phyloP scores from a whole-genome alignment of 2,329 filamentous ascomycete genomes.

The Phyllosticta citrichinensis region DNA sequence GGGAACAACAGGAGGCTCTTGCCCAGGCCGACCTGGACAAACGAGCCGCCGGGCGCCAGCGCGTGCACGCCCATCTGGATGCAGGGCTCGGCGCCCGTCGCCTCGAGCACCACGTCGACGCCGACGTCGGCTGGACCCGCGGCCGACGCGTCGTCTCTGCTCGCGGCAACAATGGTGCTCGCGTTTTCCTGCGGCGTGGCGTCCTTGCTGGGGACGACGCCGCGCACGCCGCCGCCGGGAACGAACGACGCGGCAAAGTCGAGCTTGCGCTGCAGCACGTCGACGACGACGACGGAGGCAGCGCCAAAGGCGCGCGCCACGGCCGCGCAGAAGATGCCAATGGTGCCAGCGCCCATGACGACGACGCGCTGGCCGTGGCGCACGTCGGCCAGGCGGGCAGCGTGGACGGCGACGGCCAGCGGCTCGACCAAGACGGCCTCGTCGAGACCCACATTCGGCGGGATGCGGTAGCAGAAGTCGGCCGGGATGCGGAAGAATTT shows the following conservation, averaged over 20 bases:
- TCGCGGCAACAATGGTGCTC: slow-evolving; percentile 9
- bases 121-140: slow-evolving; percentile 10
- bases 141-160: slow-evolving; percentile 11
- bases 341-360: slow-evolving; percentile 36
- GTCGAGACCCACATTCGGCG: slow-evolving; percentile 2
- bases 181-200: background rate
- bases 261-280: slow-evolving; percentile 66
- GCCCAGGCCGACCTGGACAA: slow-evolving; percentile 19
- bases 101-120: slow-evolving; percentile 18
- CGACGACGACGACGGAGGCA: slow-evolving; percentile 63
- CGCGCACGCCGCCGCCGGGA: slow-evolving; percentile 28
- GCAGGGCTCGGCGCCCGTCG: slow-evolving; percentile 18
- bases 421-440: slow-evolving; percentile 13
- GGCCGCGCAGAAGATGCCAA: slow-evolving; percentile 73
- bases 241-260: slow-evolving; percentile 62
- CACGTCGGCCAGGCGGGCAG: slow-evolving; percentile 7
- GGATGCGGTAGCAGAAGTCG: slow-evolving; percentile 12
- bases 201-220: slow-evolving; percentile 2
- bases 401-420: slow-evolving; percentile 6
- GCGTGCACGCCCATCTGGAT: slow-evolving; percentile 14
- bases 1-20: background rate
- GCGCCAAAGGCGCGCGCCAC: slow-evolving; percentile 74
- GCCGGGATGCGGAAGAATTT: slow-evolving; percentile 11
- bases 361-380: slow-evolving; percentile 23
- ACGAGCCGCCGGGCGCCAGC: slow-evolving; percentile 14